Evolutionary conservation across 2,329 filamentous ascomycete species (phyloP).

Genomic region (Epichloe uncinata): DNA sequence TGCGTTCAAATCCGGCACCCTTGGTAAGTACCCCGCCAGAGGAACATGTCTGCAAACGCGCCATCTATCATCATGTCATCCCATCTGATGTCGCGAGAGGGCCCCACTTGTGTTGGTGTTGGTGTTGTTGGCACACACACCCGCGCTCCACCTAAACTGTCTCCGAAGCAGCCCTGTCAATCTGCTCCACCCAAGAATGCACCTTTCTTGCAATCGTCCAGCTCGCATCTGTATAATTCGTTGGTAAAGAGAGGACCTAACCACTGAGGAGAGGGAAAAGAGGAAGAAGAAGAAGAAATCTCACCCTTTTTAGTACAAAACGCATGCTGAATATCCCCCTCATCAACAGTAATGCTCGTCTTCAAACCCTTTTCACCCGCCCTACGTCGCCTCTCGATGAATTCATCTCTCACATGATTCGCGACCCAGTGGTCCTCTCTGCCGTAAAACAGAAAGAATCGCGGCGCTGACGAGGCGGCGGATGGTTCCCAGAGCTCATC

Average conservation of each 20-base stretch:
- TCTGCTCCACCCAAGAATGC: slow-evolving; percentile 16
- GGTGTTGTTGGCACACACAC: too few relatives aligned
- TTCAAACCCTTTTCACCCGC: slow-evolving; percentile 25
- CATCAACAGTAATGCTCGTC: slow-evolving; percentile 39
- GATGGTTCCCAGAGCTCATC: slow-evolving; percentile 42
- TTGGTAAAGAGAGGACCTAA: neutral
- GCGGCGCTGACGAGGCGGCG: slow-evolving; percentile 19
- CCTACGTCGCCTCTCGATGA: slow-evolving; percentile 25
- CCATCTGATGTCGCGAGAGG: too few relatives aligned
- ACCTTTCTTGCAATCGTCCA: slow-evolving; percentile 18
- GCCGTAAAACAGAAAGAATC: slow-evolving; percentile 48
- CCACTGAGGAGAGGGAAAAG: neutral
- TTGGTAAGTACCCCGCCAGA: too few relatives aligned
- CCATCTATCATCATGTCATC: too few relatives aligned
- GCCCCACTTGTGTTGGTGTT: too few relatives aligned
- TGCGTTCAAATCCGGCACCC: too few relatives aligned
- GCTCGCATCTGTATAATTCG: slow-evolving; percentile 14
- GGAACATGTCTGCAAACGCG: too few relatives aligned
- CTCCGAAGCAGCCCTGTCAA: slow-evolving; percentile 8
- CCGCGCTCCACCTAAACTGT: too few relatives aligned
- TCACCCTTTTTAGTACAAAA: slow-evolving; percentile 37
- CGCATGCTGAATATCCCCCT: slow-evolving; percentile 41
- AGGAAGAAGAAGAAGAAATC: slow-evolving; percentile 6
- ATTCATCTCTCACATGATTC: slow-evolving; percentile 38
- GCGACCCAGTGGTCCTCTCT: slow-evolving; percentile 50